Conservation (phyloP, 345 rosid genomes). For the Arabidopsis suecica region DNA sequence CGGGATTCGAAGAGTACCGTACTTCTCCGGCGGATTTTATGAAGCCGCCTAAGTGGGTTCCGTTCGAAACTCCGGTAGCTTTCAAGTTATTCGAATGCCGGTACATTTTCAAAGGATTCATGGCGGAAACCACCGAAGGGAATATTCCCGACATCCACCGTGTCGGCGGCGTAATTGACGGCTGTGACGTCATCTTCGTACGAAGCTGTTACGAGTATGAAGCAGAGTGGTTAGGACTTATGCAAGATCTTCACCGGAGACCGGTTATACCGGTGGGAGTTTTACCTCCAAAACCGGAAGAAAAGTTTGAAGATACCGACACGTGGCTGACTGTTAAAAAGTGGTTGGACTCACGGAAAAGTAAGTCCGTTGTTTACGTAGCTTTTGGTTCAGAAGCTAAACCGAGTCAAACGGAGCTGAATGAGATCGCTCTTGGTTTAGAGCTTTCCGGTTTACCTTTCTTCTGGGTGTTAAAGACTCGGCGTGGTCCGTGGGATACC, state of each 20-base stretch:
- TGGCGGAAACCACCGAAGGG: conserved; percentile 29
- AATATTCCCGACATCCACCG: conserved; percentile 44
- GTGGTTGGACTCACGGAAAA: conserved; percentile 47
- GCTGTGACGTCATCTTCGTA: conserved; percentile 46
- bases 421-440: conserved; percentile 48
- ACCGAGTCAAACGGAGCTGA: conserved; percentile 44
- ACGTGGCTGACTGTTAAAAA: conserved; percentile 39
- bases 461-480: conserved; percentile 51
- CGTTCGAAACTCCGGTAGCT: conserved; percentile 45
- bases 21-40: conserved; percentile 41
- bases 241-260: conserved; percentile 41
- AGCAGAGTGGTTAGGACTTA: conserved; percentile 51
- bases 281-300: conserved; percentile 43
- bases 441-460: conserved; percentile 52
- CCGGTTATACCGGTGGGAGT: conserved; percentile 59
- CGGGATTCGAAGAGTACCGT: conserved; percentile 26
- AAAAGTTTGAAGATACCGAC: conserved; percentile 19
- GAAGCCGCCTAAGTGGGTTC: conserved; percentile 49
- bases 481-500: conserved; percentile 24
- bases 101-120: conserved; percentile 23
- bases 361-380: conserved; percentile 38
- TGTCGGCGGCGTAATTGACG: conserved; percentile 1
- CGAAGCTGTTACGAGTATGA: conserved; percentile 63
- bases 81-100: conserved; percentile 41
- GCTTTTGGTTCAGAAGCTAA: conserved; percentile 56